Conservation (phyloP, 1,284 basidiomycete genomes). For the Phylloporus sp. region DNA sequence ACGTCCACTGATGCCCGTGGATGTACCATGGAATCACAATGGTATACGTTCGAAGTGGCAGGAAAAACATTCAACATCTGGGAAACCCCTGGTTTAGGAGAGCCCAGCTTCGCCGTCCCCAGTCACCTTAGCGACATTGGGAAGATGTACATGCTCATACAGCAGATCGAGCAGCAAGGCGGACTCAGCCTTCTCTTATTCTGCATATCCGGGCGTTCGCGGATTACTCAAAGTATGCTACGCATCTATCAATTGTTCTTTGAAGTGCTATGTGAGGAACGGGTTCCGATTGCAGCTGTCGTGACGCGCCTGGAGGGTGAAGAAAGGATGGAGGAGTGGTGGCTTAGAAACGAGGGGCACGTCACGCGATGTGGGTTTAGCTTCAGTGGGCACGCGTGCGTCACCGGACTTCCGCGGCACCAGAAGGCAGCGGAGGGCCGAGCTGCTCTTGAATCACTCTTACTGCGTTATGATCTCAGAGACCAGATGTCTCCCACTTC, state of each 20-base stretch:
- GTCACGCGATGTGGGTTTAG: neutral
- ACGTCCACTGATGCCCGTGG: neutral
- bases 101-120: neutral
- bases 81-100: neutral
- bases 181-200: neutral
- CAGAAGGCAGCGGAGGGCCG: neutral
- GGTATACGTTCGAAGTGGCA: neutral
- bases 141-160: neutral
- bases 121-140: neutral
- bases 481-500: neutral
- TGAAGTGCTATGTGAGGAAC: neutral
- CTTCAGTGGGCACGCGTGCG: neutral
- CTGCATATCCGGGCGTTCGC: neutral
- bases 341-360: neutral
- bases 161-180: neutral
- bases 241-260: neutral
- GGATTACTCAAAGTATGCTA: neutral
- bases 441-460: neutral
- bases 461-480: neutral
- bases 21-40: neutral
- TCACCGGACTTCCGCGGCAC: neutral
- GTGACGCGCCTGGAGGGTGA: neutral
- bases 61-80: neutral
- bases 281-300: neutral
- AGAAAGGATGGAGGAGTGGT: neutral